These are phyloP conservation scores for Paspalum vaginatum DNA, from an alignment of 176 grass and related monocot genomes.

Conservation along the genomic window DNA sequence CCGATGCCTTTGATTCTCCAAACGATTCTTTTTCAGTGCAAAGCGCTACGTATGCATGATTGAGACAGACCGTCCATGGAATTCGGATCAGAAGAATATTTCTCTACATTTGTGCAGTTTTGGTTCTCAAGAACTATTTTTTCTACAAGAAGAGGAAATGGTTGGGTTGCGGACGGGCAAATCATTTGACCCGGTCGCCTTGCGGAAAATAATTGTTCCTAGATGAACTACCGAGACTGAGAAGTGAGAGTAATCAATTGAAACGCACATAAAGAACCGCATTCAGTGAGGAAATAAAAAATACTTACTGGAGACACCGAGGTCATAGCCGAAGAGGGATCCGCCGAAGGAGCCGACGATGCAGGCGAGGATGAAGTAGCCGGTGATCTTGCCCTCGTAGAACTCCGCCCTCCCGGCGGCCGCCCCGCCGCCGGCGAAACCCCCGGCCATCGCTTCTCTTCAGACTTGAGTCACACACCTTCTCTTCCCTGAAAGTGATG, in stretches of 20 bases:
- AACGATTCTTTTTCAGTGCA: background rate
- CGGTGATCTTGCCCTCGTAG: slow-evolving; percentile 84
- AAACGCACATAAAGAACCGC: no score
- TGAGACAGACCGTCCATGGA: slow-evolving; percentile 8
- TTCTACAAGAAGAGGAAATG: background rate
- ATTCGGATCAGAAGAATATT: slow-evolving; percentile 6
- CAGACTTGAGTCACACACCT: background rate
- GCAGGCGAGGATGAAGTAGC: slow-evolving; percentile 91
- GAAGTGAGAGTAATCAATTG: no score
- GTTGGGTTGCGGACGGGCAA: no score
- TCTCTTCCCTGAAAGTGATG: background rate
- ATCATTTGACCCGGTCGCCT: no score
- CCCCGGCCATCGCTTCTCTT: slow-evolving; percentile 62
- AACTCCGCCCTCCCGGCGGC: slow-evolving; percentile 57
- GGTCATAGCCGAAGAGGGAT: slow-evolving; percentile 98
- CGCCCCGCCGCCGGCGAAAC: slow-evolving; percentile 54
- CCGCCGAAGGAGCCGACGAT: slow-evolving; percentile 91
- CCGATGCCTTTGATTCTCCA: background rate
- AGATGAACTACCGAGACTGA: no score
- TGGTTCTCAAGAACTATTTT: background rate
- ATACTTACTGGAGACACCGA: slow-evolving; percentile 89
- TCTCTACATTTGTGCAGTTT: background rate
- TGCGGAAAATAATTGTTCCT: no score
- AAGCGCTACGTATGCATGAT: slow-evolving; percentile 1
- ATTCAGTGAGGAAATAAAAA: no score